These are phyloP conservation scores for Takashimella koratensis DNA, from an alignment of 1,284 basidiomycete species.

Conservation along the genomic window DNA sequence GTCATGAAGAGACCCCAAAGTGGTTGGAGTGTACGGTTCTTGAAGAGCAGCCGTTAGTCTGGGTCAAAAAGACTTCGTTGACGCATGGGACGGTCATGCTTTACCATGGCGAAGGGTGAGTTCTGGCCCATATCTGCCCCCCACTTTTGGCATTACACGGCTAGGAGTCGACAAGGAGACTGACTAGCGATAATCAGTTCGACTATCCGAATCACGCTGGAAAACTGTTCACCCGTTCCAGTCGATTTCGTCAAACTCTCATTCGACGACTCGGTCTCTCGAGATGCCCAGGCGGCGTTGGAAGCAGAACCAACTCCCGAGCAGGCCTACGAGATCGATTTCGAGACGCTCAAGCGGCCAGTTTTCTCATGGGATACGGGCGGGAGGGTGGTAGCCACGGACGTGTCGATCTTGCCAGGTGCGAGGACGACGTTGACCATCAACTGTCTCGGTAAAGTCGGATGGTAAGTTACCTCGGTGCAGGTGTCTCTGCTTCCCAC, in stretches of 20 bases:
- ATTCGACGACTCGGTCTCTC: constrained; percentile 84
- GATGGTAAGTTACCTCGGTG: constrained; percentile 60
- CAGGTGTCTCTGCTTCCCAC: not conserved
- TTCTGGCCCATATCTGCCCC: too few species aligned
- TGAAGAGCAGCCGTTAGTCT: constrained; percentile 77
- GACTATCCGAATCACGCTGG: constrained; percentile 73
- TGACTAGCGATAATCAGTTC: constrained; percentile 55
- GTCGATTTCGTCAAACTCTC: constrained; percentile 80
- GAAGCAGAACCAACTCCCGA: constrained; percentile 69
- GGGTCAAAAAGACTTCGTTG: constrained; percentile 78
- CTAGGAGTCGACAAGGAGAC: not conserved
- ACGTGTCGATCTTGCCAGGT: constrained; percentile 61
- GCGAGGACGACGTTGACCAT: constrained; percentile 66
- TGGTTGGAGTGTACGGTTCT: constrained; percentile 57
- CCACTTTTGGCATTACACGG: too few species aligned
- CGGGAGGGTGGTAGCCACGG: constrained; percentile 51
- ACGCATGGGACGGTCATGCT: constrained; percentile 89
- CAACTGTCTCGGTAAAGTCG: constrained; percentile 78
- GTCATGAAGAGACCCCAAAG: constrained; percentile 7
- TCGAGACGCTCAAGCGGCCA: constrained; percentile 70
- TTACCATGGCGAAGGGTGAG: constrained; percentile 84
- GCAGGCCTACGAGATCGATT: constrained; percentile 87
- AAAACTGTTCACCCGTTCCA: constrained; percentile 76
- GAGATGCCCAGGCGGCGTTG: constrained; percentile 69
- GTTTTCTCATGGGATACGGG: constrained; percentile 70